These are phyloP conservation scores for Fonsecaea pedrosoi DNA, from an alignment of 2,329 filamentous ascomycete genomes.

Conservation along the genomic window DNA sequence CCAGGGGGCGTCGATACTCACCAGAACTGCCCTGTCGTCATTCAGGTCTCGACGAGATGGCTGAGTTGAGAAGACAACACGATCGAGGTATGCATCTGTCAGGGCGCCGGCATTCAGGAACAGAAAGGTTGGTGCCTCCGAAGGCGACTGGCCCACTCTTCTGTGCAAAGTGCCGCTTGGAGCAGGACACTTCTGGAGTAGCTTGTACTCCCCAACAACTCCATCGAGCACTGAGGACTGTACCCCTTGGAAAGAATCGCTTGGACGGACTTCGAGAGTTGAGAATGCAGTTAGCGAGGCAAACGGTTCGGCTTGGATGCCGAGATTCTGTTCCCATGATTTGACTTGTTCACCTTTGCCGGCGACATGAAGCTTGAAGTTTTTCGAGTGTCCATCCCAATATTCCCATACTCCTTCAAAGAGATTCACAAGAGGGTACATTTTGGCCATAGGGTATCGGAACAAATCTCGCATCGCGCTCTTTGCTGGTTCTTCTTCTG, in stretches of 20 bases:
- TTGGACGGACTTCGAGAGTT: constrained; percentile 38
- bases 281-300: constrained; percentile 42
- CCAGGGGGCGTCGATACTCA: constrained; percentile 47
- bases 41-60: constrained; percentile 51
- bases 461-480: constrained; percentile 53
- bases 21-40: constrained; percentile 55
- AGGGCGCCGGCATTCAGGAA: constrained; percentile 64
- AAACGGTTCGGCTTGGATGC: constrained; percentile 49
- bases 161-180: constrained; percentile 28
- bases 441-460: constrained; percentile 56
- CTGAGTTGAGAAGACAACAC: constrained; percentile 62
- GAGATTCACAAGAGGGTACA: constrained; percentile 48
- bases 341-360: constrained; percentile 45
- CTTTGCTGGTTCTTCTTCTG: constrained; percentile 47
- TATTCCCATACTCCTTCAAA: constrained; percentile 55
- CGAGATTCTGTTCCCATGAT: constrained; percentile 51
- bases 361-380: constrained; percentile 46
- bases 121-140: constrained; percentile 54
- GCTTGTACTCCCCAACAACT: constrained; percentile 27
- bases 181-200: constrained; percentile 31
- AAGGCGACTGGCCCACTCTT: constrained; percentile 3
- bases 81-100: constrained; percentile 56
- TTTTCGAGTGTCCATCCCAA: constrained; percentile 45
- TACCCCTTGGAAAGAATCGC: not conserved
- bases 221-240: not conserved